Evolutionary conservation across 192 early-diverging fungal genomes (phyloP).

Genomic region (Coemansia asiatica): DNA sequence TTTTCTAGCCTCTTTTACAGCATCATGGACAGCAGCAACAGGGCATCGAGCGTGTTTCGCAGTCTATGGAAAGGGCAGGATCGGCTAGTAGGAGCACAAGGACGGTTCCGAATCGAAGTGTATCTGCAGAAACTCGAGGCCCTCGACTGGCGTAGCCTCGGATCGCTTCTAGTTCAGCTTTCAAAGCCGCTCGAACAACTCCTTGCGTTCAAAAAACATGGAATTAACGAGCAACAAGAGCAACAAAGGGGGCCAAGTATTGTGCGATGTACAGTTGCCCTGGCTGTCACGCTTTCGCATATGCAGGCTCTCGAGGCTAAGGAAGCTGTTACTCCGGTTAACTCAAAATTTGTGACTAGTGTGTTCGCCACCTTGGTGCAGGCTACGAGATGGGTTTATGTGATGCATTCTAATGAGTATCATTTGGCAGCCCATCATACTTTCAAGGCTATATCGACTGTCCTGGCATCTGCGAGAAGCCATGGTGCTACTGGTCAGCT

Average conservation of each 20-base stretch:
- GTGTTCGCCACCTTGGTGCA: constrained; percentile 16
- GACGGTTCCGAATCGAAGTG: constrained; percentile 16
- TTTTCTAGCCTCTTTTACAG: too few species aligned
- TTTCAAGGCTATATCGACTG: constrained; percentile 3
- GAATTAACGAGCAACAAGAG: not conserved
- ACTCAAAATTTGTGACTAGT: constrained; percentile 19
- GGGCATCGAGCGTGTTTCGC: constrained; percentile 15
- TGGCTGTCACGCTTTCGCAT: constrained; percentile 19
- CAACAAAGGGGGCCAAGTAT: not conserved
- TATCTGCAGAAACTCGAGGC: constrained; percentile 8
- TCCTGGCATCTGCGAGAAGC: not conserved
- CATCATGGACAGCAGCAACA: too few species aligned
- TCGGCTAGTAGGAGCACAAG: constrained; percentile 6
- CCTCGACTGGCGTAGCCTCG: constrained; percentile 39
- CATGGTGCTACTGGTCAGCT: not conserved
- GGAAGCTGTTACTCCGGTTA: constrained; percentile 1
- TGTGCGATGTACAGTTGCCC: constrained; percentile 12
- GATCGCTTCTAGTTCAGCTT: constrained; percentile 27
- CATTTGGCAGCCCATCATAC: not conserved
- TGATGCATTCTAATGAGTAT: not conserved
- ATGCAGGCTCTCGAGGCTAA: constrained; percentile 17
- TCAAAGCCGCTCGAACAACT: not conserved
- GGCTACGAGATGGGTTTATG: not conserved
- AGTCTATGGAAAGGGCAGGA: constrained; percentile 30
- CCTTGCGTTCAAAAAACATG: not conserved